Evolutionary conservation across 2,329 filamentous ascomycete genomes (phyloP).

Genomic region (Paraphaeosphaeria minitans): DNA sequence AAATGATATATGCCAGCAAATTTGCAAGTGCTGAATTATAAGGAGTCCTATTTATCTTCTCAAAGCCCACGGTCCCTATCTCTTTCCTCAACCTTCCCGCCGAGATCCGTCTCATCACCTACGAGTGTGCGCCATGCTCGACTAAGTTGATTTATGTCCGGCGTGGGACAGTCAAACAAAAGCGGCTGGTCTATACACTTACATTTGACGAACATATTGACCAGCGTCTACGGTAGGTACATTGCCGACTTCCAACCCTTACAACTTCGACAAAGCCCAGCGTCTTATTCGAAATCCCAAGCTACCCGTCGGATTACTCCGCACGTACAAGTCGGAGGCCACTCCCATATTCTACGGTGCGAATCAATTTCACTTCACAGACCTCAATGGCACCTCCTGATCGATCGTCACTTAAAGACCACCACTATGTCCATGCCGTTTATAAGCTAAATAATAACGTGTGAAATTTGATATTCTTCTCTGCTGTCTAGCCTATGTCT

Average conservation of each 20-base stretch:
- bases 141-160: neutral
- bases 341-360: slow-evolving; percentile 2
- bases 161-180: neutral
- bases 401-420: neutral
- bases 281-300: neutral
- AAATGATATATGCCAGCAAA: neutral
- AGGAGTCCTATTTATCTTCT: too few relatives aligned
- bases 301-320: neutral
- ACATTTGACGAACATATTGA: neutral
- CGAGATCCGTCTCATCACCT: slow-evolving; percentile 11
- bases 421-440: neutral
- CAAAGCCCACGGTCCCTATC: neutral
- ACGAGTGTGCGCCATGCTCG: neutral
- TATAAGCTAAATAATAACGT: too few relatives aligned
- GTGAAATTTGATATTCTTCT: neutral
- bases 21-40: too few relatives aligned
- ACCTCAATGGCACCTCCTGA: neutral
- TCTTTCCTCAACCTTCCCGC: slow-evolving; percentile 7
- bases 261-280: neutral
- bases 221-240: neutral
- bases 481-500: neutral
- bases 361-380: slow-evolving; percentile 7
- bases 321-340: slow-evolving; percentile 1
- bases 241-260: neutral
- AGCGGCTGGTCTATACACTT: neutral